Evolutionary conservation across 1,284 basidiomycete genomes (phyloP).

Genomic region (Pseudomicrostroma phylloplanum): DNA sequence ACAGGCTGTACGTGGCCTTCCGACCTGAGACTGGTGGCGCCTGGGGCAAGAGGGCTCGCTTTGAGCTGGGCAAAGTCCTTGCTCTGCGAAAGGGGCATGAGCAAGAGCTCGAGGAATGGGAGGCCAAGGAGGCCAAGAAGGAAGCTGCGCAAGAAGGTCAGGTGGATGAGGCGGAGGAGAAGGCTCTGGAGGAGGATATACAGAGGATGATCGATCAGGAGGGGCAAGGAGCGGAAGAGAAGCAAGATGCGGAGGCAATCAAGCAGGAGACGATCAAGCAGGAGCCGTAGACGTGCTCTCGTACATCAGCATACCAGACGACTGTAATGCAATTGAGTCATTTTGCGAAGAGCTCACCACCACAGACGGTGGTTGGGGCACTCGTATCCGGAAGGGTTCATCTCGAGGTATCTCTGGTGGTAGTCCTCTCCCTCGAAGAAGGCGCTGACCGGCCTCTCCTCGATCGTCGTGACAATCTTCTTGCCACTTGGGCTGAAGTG

Average conservation of each 20-base stretch:
- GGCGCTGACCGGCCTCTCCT: constrained; percentile 18
- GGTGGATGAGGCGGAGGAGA: not conserved
- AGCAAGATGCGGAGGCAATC: not conserved
- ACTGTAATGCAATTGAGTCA: too few relatives aligned
- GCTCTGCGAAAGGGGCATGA: constrained; percentile 20
- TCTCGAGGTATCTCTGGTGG: constrained; percentile 28
- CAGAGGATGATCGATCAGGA: not conserved
- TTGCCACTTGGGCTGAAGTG: constrained; percentile 63
- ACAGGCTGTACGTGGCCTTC: constrained; percentile 42
- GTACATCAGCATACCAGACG: too few relatives aligned
- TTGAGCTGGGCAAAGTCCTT: constrained; percentile 39
- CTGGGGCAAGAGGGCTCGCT: constrained; percentile 43
- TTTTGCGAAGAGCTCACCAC: not conserved
- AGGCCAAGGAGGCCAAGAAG: not conserved
- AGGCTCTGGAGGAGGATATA: not conserved
- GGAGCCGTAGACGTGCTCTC: too few relatives aligned
- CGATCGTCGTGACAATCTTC: constrained; percentile 65
- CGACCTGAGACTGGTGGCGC: constrained; percentile 44
- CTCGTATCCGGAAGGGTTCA: not conserved
- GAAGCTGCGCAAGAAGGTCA: not conserved
- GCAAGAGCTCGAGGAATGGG: constrained; percentile 1
- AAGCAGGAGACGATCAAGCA: too few relatives aligned
- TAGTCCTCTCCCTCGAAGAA: constrained; percentile 42
- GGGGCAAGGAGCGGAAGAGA: not conserved
- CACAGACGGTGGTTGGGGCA: constrained; percentile 7